Evolutionary conservation across 768 basidiomycete genomes (phyloP).

Genomic region (Cystobasidiopsis lactophilus): DNA sequence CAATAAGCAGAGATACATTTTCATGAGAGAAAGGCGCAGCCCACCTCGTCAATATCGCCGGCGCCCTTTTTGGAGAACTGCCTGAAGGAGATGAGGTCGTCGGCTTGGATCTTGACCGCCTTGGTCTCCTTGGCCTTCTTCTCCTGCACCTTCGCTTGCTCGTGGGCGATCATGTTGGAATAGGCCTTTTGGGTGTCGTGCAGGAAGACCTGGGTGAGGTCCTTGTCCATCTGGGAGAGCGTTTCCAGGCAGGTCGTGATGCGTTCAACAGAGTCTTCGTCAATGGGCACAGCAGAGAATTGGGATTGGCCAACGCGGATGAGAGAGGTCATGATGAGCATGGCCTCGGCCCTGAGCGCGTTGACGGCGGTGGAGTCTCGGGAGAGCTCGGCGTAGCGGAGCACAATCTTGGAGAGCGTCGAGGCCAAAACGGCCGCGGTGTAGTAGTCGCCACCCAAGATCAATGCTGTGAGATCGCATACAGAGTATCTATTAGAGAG

Average conservation of each 20-base stretch:
- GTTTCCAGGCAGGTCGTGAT: conserved; percentile 92
- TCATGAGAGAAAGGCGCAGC: neutral
- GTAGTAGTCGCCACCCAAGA: conserved; percentile 92
- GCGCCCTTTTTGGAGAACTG: conserved; percentile 87
- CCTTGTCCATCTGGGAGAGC: conserved; percentile 41
- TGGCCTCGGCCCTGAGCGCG: conserved; percentile 68
- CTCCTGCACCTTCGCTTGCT: conserved; percentile 84
- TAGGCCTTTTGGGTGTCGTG: conserved; percentile 73
- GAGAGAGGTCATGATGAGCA: conserved; percentile 94
- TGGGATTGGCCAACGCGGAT: conserved; percentile 95
- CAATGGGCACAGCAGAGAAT: conserved; percentile 79
- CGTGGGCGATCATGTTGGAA: conserved; percentile 81
- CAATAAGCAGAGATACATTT: neutral
- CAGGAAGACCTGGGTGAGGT: conserved; percentile 29
- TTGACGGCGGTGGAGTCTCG: conserved; percentile 40
- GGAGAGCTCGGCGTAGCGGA: conserved; percentile 40
- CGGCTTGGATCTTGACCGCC: conserved; percentile 59
- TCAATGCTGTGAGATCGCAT: conserved; percentile 37
- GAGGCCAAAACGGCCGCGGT: conserved; percentile 78
- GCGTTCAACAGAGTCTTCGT: conserved; percentile 90
- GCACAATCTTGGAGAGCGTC: conserved; percentile 70
- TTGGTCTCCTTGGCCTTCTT: conserved; percentile 64
- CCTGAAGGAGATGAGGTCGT: conserved; percentile 74
- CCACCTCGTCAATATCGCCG: conserved; percentile 38
- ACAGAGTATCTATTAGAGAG: neutral